Evolutionary conservation across 1,139 yeast genomes (phyloP).

Genomic region (Petasospora rhodanensis): DNA sequence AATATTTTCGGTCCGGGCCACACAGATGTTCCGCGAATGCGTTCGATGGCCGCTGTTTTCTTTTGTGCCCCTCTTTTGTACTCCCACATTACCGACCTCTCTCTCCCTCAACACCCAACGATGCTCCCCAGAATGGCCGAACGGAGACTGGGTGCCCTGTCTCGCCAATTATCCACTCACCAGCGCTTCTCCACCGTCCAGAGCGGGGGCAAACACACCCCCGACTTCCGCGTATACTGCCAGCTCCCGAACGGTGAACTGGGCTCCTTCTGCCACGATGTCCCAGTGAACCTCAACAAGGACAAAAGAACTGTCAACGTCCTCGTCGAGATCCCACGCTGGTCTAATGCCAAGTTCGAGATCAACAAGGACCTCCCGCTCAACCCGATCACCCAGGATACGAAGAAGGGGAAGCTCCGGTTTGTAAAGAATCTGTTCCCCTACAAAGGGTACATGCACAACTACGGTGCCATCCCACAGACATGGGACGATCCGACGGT

Average conservation of each 20-base stretch:
- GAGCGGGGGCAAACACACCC: slow-evolving; percentile 40
- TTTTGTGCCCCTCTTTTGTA: no score
- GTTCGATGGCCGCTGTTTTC: no score
- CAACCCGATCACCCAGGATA: slow-evolving; percentile 92
- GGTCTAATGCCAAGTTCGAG: slow-evolving; percentile 94
- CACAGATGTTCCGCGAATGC: no score
- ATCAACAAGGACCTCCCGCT: slow-evolving; percentile 67
- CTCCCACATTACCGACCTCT: background rate
- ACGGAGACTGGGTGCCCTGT: background rate
- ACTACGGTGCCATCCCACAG: slow-evolving; percentile 98
- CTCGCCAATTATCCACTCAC: background rate
- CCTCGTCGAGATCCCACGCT: slow-evolving; percentile 93
- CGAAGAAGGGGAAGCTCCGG: slow-evolving; percentile 83
- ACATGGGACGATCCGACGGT: slow-evolving; percentile 83
- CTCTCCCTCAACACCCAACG: no score
- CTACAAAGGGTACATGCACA: slow-evolving; percentile 92
- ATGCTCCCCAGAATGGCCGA: background rate
- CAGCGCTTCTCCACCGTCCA: slow-evolving; percentile 25
- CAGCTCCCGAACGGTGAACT: slow-evolving; percentile 40
- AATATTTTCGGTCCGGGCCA: no score
- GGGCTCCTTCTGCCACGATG: slow-evolving; percentile 86
- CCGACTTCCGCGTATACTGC: slow-evolving; percentile 40
- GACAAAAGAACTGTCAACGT: slow-evolving; percentile 68
- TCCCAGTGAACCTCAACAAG: slow-evolving; percentile 69
- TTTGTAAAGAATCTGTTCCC: slow-evolving; percentile 93